Evolutionary conservation across 73 alveolate genomes (phyloP).

Genomic region (Durusdinium trenchii): DNA sequence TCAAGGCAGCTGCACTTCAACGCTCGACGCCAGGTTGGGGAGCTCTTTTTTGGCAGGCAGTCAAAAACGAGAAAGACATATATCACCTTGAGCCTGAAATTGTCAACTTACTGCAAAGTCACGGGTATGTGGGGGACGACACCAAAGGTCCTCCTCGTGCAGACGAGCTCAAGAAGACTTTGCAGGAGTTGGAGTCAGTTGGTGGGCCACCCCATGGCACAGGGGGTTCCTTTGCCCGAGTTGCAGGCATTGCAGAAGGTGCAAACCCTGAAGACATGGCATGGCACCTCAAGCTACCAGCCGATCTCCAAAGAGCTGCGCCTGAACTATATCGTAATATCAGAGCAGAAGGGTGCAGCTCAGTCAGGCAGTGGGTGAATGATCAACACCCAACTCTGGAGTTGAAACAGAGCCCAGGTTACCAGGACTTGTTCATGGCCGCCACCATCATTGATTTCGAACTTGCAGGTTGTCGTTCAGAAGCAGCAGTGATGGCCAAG

Average conservation of each 20-base stretch:
- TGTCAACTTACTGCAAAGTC: not conserved
- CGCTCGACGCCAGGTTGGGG: not conserved
- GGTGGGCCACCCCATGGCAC: not conserved
- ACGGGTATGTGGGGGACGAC: not conserved
- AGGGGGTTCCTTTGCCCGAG: not conserved
- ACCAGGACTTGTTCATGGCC: not conserved
- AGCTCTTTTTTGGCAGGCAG: not conserved
- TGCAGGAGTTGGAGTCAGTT: not conserved
- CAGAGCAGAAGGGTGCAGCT: not conserved
- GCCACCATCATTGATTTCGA: not conserved
- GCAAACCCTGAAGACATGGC: not conserved
- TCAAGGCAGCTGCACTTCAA: not conserved
- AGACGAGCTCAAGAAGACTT: not conserved
- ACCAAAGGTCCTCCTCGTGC: not conserved
- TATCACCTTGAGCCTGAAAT: not conserved
- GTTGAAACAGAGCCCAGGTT: not conserved
- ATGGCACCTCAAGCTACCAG: not conserved
- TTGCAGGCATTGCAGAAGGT: not conserved
- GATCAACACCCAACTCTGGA: not conserved
- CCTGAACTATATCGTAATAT: not conserved
- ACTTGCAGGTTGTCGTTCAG: not conserved
- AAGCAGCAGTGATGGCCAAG: not conserved
- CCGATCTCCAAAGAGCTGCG: not conserved
- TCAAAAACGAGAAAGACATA: not conserved
- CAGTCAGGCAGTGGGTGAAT: not conserved